phyloP scores from a whole-genome alignment of 2,329 filamentous ascomycete genomes.

The Diaporthe destruens region DNA sequence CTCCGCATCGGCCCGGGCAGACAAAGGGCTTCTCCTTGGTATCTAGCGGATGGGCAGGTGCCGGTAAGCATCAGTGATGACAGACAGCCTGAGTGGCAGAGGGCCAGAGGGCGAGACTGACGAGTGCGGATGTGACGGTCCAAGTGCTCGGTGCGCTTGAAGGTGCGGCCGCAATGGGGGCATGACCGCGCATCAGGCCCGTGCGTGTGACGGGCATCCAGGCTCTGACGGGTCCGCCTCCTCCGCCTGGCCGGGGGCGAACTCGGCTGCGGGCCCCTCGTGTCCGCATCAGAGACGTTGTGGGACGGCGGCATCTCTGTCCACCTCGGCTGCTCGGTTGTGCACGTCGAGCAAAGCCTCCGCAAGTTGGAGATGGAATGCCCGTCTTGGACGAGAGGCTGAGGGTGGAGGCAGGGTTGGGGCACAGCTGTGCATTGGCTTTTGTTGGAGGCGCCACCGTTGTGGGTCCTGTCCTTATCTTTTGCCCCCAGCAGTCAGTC shows the following conservation, averaged over 20 bases:
- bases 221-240: conserved; percentile 39
- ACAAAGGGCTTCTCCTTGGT: conserved; percentile 63
- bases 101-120: conserved; percentile 48
- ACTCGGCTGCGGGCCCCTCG: conserved; percentile 12
- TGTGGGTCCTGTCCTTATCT: not conserved
- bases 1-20: conserved; percentile 54
- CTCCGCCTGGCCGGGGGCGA: conserved; percentile 1
- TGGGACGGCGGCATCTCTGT: conserved; percentile 22
- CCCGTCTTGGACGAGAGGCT: not conserved
- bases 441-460: conserved; percentile 8
- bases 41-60: conserved; percentile 48
- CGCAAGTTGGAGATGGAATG: conserved; percentile 1
- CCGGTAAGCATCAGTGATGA: not conserved
- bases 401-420: not conserved
- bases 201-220: conserved; percentile 37
- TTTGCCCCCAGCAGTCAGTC: no score
- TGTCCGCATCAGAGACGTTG: not conserved
- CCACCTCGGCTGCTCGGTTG: not conserved
- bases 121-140: conserved; percentile 61
- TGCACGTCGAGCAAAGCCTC: not conserved
- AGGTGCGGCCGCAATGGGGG: conserved; percentile 57
- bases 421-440: conserved; percentile 4
- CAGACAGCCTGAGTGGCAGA: not conserved
- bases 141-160: conserved; percentile 61
- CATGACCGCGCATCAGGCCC: conserved; percentile 49